These are phyloP conservation scores for Marchantia paleacea DNA, from an alignment of 225 moss, liverwort and hornwort genomes.

Conservation along the genomic window DNA sequence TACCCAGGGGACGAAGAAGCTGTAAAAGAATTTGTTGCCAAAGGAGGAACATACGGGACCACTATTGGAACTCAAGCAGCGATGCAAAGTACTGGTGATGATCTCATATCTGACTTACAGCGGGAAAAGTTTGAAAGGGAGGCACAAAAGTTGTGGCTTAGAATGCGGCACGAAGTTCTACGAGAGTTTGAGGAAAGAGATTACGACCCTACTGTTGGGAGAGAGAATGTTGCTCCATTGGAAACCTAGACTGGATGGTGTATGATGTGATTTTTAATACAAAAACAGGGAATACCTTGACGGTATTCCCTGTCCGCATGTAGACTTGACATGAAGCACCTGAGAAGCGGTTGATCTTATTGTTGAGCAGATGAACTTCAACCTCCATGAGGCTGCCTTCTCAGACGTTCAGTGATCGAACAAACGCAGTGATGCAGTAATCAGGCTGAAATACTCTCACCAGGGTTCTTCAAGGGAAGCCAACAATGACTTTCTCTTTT, in stretches of 20 bases:
- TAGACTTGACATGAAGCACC: too few species aligned
- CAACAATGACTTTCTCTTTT: too few species aligned
- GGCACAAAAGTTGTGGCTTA: slow-evolving; percentile 72
- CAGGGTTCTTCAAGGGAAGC: too few species aligned
- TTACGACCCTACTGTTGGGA: slow-evolving; percentile 29
- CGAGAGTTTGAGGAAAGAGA: slow-evolving; percentile 76
- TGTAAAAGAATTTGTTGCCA: slow-evolving; percentile 70
- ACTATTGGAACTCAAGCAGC: slow-evolving; percentile 67
- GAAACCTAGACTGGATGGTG: background rate
- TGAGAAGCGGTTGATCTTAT: too few species aligned
- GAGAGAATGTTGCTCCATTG: background rate
- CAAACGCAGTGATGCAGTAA: too few species aligned
- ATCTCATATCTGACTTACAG: slow-evolving; percentile 60
- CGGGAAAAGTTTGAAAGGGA: slow-evolving; percentile 72
- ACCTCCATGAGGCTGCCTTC: too few species aligned
- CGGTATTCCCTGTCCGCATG: too few species aligned
- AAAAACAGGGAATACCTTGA: too few species aligned
- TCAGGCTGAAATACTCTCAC: too few species aligned
- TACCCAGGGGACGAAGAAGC: slow-evolving; percentile 78
- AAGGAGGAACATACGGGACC: slow-evolving; percentile 81
- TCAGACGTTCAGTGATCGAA: too few species aligned
- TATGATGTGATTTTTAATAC: too few species aligned
- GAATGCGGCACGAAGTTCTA: slow-evolving; percentile 77
- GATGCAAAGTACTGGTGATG: slow-evolving; percentile 60
- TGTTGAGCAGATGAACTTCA: too few species aligned